A percentile compares a stretch with the other conserved stretches of the same genome.
Evolutionary conservation across 2,329 filamentous ascomycete species (phyloP).

Genomic region (Verticillium tricorpus): DNA sequence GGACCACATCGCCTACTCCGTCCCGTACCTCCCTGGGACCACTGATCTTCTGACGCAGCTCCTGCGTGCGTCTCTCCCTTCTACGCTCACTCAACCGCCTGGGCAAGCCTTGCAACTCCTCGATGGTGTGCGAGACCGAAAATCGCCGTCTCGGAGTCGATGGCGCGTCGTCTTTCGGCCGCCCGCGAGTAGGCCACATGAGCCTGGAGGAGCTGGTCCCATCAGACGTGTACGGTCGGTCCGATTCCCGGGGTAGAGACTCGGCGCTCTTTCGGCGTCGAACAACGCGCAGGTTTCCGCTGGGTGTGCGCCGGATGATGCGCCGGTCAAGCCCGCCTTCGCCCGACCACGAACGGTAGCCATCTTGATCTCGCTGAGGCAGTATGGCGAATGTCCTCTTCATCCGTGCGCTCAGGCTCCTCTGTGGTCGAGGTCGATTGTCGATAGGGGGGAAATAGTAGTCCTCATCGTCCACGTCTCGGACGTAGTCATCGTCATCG

Average conservation of each 20-base stretch:
- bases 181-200: conserved; percentile 27
- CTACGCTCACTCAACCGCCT: conserved; percentile 53
- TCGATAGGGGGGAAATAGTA: conserved; percentile 45
- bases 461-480: conserved; percentile 27
- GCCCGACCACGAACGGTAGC: conserved; percentile 19
- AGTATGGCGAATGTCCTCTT: conserved; percentile 59
- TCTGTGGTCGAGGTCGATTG: conserved; percentile 41
- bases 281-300: conserved; percentile 57
- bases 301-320: conserved; percentile 54
- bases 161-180: conserved; percentile 15
- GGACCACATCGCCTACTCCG: conserved; percentile 53
- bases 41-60: conserved; percentile 57
- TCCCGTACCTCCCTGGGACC: conserved; percentile 54
- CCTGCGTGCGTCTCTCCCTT: conserved; percentile 53
- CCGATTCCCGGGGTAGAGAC: conserved; percentile 9
- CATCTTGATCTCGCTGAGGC: conserved; percentile 40
- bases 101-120: conserved; percentile 48
- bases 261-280: conserved; percentile 40
- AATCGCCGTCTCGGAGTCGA: conserved; percentile 21
- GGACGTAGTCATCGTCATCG: conserved; percentile 25
- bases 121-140: conserved; percentile 43
- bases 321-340: conserved; percentile 43
- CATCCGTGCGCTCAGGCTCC: conserved; percentile 48
- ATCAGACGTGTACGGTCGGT: conserved; percentile 31
- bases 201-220: conserved; percentile 13